Base-by-base conservation (phyloP, 2,329 filamentous ascomycete species). In the Sporothrix luriei region DNA sequence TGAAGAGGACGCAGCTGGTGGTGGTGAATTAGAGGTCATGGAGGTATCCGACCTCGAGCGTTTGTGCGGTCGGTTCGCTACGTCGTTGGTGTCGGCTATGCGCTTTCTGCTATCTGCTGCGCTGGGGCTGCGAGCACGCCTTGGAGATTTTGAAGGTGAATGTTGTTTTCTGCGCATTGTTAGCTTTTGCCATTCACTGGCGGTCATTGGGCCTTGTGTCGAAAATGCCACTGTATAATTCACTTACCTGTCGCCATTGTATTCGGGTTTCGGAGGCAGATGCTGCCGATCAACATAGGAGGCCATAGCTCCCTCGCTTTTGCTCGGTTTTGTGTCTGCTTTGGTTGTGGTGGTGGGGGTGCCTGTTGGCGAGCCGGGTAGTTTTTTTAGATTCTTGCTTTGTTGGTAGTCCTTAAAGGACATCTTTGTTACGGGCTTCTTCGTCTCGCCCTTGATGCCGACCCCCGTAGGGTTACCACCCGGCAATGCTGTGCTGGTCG, bases 371-470 rank as follows among this genome's bases (percentile, higher is more conserved):
- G 80, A 80, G 10, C 78, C 76, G 11, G 80, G 79, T 66, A 77
- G 77, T 69, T 79, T 79, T 73, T 78, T 79, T 76, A 84, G 84
- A 76, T 84, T 85, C 43, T 75, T 75, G 70, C 76, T 84, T 72
- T 85, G 87, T 77, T 85, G 85, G 74, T 87, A 88, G 76, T 88
- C 86, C 77, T 84, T 85, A 71, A 88, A 77, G 16, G 85, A 86
- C 73, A 88, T 76, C 76, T 87, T 80, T 66, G 77, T 77, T 73
- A 80, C 78, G 68, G 80, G 74, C 71, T 84, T 80, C 71, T 76
- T 74, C 24, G 57, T 9, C 13, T 65, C 70, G 33, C 73, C 69
- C 57, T 75, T 73, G 76, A 74, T 70, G 75, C 74, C 68, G 57
- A 71, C 71, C 67, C 76, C 55, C 71, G 72, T n/a, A 70, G 74